Evolutionary conservation across 2,329 filamentous ascomycete species (phyloP), one percentile per base, ranked within the genome.

Genomic region (Alternaria ventricosa): DNA sequence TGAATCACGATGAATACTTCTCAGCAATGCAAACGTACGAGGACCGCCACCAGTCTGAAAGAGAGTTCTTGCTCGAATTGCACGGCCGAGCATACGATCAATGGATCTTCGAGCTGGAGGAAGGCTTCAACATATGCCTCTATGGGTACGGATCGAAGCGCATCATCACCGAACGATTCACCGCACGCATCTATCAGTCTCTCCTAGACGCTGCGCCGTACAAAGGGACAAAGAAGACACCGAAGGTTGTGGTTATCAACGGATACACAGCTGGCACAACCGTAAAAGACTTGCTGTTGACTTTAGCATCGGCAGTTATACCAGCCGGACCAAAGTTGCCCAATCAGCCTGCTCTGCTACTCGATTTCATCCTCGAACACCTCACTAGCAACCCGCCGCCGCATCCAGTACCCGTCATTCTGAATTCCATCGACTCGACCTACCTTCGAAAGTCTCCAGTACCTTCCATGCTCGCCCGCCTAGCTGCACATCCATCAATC

Each of bases 71-170:
- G 25, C 85, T 92, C 69, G 86, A 88, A 7, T 81, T 97, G 22
- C 95, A 98, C 76, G 84, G 88, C 47, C 88, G 91, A 64, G 93
- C 92, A 0, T 98, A 97, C 77, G 87, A 90, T 2, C 96, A 98
- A 77, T 99, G 96, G 96, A 83, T 87, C 1, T 97, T 98, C 77
- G 96, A 99, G 82, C 86, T 98, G 15, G 85, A 89, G 6, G 89
- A 97, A 77, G 89, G 90, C 22, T 98, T 97, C 83, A 94, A 92
- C 73, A 84, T 98, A 55, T 97, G 96, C 76, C 60, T 74, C 46
- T 97, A 96, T 77, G 96, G 96, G 28, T 97, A 93, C 77, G 96
- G 96, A 1, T 97, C 94, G 3, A 99, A 99, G 80, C 87, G 92
- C 33, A 82, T 84, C 4, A 86, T 98, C 1, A 84, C 95, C 10